Base-by-base conservation (phyloP, 2,329 filamentous ascomycete species). In the Alternaria sp. region DNA sequence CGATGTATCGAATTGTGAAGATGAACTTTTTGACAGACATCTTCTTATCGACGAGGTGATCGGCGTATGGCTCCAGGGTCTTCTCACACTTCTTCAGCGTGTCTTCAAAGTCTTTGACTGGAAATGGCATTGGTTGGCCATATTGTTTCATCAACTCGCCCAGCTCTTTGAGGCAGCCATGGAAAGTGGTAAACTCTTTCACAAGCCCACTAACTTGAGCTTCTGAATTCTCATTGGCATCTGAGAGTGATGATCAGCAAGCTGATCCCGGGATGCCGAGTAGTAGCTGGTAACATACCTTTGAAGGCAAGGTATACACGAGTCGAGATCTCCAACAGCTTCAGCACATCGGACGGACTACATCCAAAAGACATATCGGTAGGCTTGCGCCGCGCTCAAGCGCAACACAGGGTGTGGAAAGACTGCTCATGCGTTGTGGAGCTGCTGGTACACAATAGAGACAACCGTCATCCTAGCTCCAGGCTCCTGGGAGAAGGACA, bases 201-300 rank as follows among this genome's bases (percentile, higher is more conserved):
- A 75, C 67, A 37, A 75, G 67, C 14, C 57, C 68, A 34, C 65
- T 60, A n/a, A 75, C 73, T 50, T 75, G 73, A 13, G 67, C 66
- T 54, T 73, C 70, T 0, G 72, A 74, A 50, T 72, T 74, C 36
- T 74, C 71, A 50, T 75, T 74, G 17, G 73, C 71, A 72, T 74
- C 73, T 74, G 34, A 8, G 29, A 10, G 11, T 11, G 11, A 24
- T 34, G 26, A 40, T 73, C 17, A 72, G 60, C 37, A 33, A 41
- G 29, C 21, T 8, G 11, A 17, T 29, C 14, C 52, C 13, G 40
- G 39, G 31, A 5, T 10, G 17, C 9, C n/a, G 29, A 13, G n/a
- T 11, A 17, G n/a, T 24, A 21, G 51, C 29, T 28, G 31, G 39
- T 36, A 37, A 62, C 56, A 50, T 63, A 71, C 72, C 71, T 66